Evolutionary conservation across 257 asterid genomes (phyloP).

Genomic region (Solanum commersonii): DNA sequence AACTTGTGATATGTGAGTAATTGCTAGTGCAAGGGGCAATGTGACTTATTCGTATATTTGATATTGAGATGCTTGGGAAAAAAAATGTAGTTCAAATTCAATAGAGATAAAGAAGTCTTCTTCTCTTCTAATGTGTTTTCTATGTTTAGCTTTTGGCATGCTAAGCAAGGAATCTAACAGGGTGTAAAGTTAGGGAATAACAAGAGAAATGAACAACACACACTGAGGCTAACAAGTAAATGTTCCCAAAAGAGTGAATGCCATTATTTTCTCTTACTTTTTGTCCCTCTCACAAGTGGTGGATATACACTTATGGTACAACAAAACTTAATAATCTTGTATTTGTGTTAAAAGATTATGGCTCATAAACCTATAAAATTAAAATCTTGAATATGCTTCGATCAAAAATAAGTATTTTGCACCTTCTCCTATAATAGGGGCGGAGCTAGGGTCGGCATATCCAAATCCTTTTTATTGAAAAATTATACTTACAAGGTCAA

Average conservation of each 20-base stretch:
- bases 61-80: background rate
- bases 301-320: background rate
- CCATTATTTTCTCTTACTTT: background rate
- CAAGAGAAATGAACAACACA: background rate
- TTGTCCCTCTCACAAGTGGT: background rate
- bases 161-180: background rate
- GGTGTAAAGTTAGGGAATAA: background rate
- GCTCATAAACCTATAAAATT: background rate
- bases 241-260: background rate
- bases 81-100: too few species aligned
- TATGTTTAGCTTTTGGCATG: background rate
- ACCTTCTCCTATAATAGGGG: background rate
- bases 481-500: background rate
- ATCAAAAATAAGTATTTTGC: too few species aligned
- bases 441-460: background rate
- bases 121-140: background rate
- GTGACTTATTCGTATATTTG: background rate
- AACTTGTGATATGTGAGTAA: background rate
- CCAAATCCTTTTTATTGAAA: too few species aligned
- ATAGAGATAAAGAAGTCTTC: background rate
- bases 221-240: background rate
- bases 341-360: background rate
- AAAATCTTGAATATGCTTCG: too few species aligned
- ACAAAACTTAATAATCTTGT: background rate
- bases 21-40: background rate